Conservation (phyloP, 176 grass and related monocot genomes). For the Carex kokanica region DNA sequence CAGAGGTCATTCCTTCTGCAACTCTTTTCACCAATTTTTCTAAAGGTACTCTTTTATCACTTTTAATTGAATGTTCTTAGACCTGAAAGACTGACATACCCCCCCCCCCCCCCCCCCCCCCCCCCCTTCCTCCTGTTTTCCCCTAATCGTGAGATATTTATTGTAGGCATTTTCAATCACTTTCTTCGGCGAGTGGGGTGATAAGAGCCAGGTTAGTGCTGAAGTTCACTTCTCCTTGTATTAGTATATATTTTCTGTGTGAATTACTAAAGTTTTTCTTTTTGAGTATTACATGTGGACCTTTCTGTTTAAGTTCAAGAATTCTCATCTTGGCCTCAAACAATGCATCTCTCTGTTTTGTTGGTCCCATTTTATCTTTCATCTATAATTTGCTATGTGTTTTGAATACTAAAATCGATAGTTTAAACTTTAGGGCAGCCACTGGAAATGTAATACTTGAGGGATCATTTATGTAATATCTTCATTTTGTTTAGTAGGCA, state of each 20-base stretch:
- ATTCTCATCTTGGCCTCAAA: not conserved
- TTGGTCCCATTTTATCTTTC: not conserved
- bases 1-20: conserved; percentile 74
- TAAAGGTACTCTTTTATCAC: conserved; percentile 60
- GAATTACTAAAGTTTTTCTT: conserved; percentile 7
- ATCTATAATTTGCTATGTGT: not conserved
- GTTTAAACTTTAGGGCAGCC: not conserved
- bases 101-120: too few relatives aligned
- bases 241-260: conserved; percentile 2
- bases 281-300: not conserved
- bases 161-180: conserved; percentile 94
- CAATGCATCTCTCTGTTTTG: not conserved
- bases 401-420: not conserved
- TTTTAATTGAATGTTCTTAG: not conserved
- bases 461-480: not conserved
- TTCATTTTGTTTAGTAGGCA: not conserved
- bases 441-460: not conserved
- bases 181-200: conserved; percentile 99
- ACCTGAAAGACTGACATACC: not conserved
- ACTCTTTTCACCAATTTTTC: conserved; percentile 94
- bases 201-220: conserved; percentile 86
- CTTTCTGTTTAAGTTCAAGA: not conserved
- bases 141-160: not conserved
- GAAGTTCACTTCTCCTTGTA: conserved; percentile 12
- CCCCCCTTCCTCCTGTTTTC: not conserved